These are phyloP conservation scores for Physcomitrellopsis africana DNA, from an alignment of 225 moss, liverwort and hornwort genomes.

Conservation along the genomic window DNA sequence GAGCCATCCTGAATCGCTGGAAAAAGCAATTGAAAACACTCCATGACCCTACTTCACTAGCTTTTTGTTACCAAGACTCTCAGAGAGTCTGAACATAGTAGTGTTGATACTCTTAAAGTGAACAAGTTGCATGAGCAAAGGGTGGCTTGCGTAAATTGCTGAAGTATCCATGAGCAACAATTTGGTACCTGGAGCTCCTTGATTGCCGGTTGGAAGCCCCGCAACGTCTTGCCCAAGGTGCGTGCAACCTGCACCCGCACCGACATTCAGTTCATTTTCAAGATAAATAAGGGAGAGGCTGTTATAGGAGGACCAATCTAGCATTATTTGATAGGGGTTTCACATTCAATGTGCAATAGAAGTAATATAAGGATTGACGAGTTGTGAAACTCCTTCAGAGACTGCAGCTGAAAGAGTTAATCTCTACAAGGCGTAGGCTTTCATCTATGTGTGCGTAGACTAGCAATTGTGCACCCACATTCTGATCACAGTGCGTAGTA, in stretches of 20 bases:
- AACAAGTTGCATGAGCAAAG: not conserved
- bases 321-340: not conserved
- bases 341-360: slow-evolving; percentile 8
- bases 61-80: not conserved
- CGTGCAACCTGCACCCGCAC: slow-evolving; percentile 76
- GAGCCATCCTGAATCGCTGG: not conserved
- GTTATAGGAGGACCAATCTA: not conserved
- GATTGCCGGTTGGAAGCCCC: slow-evolving; percentile 92
- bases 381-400: not conserved
- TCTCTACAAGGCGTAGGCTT: not conserved
- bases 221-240: slow-evolving; percentile 87
- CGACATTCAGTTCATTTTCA: not conserved
- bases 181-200: slow-evolving; percentile 83
- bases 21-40: not conserved
- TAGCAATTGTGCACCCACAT: not conserved
- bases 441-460: not conserved
- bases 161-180: not conserved
- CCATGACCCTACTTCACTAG: not conserved
- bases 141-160: not conserved
- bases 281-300: not conserved
- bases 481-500: not conserved
- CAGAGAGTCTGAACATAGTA: not conserved
- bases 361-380: not conserved
- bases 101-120: not conserved
- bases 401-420: no score